These are phyloP conservation scores for Lipomyces yamanashiensis DNA, from an alignment of 805 yeast species.

Conservation along the genomic window DNA sequence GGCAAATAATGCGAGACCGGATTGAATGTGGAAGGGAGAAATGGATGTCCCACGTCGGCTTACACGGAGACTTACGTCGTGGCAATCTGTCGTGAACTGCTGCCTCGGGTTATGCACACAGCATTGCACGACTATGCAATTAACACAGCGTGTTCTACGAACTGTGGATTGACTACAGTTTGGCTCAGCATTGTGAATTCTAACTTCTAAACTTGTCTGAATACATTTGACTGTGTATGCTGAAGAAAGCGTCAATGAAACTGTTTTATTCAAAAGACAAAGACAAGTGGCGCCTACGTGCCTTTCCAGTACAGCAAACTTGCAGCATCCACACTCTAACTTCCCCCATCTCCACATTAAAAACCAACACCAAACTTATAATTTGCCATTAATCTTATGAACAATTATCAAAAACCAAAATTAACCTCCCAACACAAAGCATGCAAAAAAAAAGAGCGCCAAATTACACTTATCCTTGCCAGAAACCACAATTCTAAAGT, in stretches of 20 bases:
- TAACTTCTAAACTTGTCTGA: background rate
- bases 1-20: background rate
- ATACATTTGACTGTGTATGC: background rate
- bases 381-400: background rate
- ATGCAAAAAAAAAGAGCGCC: background rate
- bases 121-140: background rate
- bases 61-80: constrained; percentile 12
- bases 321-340: too few species aligned
- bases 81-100: background rate
- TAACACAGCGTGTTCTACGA: background rate
- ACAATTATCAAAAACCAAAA: background rate
- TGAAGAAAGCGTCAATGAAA: background rate
- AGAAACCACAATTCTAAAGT: background rate
- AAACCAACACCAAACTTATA: too few species aligned
- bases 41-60: background rate
- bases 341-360: too few species aligned
- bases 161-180: background rate
- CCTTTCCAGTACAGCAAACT: too few species aligned
- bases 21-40: background rate
- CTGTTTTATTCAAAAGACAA: background rate
- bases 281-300: background rate
- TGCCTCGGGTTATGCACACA: background rate
- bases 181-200: background rate
- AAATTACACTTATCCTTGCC: background rate
- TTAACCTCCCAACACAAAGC: background rate